These are phyloP conservation scores for Yamadazyma oceani DNA, from an alignment of 1,139 yeast genomes.

Conservation along the genomic window DNA sequence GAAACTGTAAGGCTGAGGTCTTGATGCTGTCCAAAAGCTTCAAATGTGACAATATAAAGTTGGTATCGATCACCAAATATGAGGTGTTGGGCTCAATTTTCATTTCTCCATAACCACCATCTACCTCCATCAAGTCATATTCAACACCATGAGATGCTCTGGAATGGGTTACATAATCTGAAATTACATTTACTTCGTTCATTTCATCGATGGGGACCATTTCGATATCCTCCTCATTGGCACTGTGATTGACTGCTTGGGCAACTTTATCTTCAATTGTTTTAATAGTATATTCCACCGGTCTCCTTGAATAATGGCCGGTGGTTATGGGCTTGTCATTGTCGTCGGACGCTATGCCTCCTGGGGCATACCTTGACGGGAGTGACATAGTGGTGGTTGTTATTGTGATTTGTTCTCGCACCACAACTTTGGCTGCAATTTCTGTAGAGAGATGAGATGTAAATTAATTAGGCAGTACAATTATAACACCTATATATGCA, in stretches of 20 bases:
- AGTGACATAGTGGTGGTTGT: conserved; percentile 17
- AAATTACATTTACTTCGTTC: conserved; percentile 44
- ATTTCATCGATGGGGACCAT: conserved; percentile 54
- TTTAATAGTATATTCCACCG: conserved; percentile 28
- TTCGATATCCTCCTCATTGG: conserved; percentile 44
- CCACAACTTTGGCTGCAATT: too few relatives aligned
- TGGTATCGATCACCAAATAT: conserved; percentile 71
- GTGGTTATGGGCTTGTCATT: conserved; percentile 32
- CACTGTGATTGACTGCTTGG: conserved; percentile 22
- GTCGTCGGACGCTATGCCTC: conserved; percentile 35
- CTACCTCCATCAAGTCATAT: conserved; percentile 21
- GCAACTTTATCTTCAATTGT: conserved; percentile 36
- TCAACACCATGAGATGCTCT: conserved; percentile 15
- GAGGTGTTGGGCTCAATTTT: conserved; percentile 26
- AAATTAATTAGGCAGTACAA: too few relatives aligned
- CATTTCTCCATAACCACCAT: conserved; percentile 13
- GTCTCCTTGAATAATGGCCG: conserved; percentile 22
- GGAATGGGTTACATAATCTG: conserved; percentile 36
- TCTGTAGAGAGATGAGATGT: too few relatives aligned
- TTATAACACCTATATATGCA: neutral
- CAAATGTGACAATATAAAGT: conserved; percentile 69
- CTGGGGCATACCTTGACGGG: conserved; percentile 48
- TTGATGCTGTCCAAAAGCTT: conserved; percentile 52
- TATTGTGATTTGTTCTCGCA: too few relatives aligned
- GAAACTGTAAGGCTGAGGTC: conserved; percentile 35